phyloP scores from a whole-genome alignment of 164 flowering plant species.

The Malania oleifera region DNA sequence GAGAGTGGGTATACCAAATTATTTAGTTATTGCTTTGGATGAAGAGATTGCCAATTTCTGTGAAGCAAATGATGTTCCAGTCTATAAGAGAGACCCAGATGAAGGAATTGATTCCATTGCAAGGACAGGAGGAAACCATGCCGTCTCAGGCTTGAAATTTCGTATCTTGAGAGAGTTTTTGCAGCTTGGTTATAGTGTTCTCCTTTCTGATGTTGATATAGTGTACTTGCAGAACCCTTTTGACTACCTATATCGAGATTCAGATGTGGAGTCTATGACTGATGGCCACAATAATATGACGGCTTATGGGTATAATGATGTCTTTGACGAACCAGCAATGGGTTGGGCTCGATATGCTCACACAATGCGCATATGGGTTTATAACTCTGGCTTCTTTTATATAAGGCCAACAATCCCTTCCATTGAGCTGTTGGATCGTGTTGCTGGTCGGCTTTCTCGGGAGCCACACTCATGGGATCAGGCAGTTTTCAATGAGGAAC shows the following conservation, averaged over 20 bases:
- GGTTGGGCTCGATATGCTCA: conserved; percentile 91
- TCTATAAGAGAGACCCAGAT: conserved; percentile 29
- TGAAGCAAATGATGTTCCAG: conserved; percentile 37
- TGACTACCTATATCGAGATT: conserved; percentile 18
- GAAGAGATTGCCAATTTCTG: conserved; percentile 42
- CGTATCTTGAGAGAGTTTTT: conserved; percentile 85
- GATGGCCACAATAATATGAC: conserved; percentile 55
- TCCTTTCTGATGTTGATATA: conserved; percentile 63
- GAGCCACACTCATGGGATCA: conserved; percentile 73
- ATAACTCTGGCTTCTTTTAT: conserved; percentile 90
- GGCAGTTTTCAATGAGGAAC: conserved; percentile 94
- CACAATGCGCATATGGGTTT: conserved; percentile 96
- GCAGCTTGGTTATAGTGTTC: conserved; percentile 89
- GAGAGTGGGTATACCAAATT: conserved; percentile 51
- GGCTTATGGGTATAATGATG: conserved; percentile 33
- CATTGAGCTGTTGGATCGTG: conserved; percentile 93
- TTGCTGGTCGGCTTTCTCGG: conserved; percentile 59
- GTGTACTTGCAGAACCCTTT: conserved; percentile 21
- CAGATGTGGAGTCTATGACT: conserved; percentile 24
- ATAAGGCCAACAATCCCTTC: conserved; percentile 92
- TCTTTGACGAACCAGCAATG: conserved; percentile 23
- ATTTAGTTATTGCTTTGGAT: conserved; percentile 23
- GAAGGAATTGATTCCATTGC: conserved; percentile 12
- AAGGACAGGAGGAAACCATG: conserved; percentile 68
- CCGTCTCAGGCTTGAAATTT: conserved; percentile 85